Base-by-base conservation (phyloP, 106 monocot genomes). In the Dendrobium chrysotoxum region DNA sequence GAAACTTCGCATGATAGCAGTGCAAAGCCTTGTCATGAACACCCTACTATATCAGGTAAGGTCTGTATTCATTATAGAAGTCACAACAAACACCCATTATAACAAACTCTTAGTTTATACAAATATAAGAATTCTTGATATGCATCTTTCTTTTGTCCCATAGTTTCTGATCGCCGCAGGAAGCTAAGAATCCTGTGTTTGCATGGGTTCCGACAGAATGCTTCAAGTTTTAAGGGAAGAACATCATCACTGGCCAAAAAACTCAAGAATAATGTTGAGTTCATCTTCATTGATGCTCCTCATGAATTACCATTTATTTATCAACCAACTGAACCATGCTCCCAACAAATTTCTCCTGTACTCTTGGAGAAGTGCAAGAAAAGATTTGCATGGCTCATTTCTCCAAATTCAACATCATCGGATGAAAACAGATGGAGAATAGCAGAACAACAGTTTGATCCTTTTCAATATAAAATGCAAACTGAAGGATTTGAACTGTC, bases 121-220 rank as follows among this genome's bases (percentile, higher is more conserved):
- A 71, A 71, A 38, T 74, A 42, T 21, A 7, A 70, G 35, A 35
- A 28, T 17, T 70, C 4, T 38, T 35, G 31, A 70, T 70, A 13
- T 5, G 4, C 2, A 35, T 70, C 74, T 40, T 5, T 4, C n/a
- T 2, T 44, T 67, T 47, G 28, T 79, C 84, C 20, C 40, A 57
- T 83, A 98, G 94, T 78, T 78, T 53, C 61, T 53, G 41, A 55
- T 13, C 66, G 21, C 78, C 77, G 40, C 23, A 90, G 84, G 53
- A 99, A 93, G 88, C 65, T 99, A 58, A 88, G 82, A 77, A 91
- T 99, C 54, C 82, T 99, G 40, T 99, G 99, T 80, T 86, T 99
- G 91, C 99, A 99, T 70, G 99, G 95, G 57, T 99, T 99, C 84
- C 83, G 95, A 21, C 99, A 99, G 84, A 99, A 93, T 76, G 93